Conservation (phyloP, 495 filamentous ascomycete genomes). For the Cercophora newfieldiana region DNA sequence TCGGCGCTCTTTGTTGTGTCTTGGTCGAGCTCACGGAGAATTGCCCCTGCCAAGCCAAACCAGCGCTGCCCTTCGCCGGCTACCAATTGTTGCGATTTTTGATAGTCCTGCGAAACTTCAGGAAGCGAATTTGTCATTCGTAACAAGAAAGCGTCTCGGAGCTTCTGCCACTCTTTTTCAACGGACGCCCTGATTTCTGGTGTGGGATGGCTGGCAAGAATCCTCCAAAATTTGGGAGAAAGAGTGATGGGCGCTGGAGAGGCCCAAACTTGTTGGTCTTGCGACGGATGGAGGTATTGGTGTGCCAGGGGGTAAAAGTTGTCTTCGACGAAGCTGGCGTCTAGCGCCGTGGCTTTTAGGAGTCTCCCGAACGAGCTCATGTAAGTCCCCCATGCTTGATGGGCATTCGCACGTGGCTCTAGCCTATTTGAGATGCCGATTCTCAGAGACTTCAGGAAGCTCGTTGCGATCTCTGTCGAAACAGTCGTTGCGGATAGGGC, state of each 20-base stretch:
- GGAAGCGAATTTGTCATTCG: slow-evolving; percentile 69
- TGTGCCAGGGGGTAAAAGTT: slow-evolving; percentile 42
- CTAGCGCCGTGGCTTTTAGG: slow-evolving; percentile 35
- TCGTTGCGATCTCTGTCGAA: slow-evolving; percentile 48
- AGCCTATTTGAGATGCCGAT: slow-evolving; percentile 70
- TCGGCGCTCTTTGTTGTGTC: not conserved
- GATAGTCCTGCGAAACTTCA: slow-evolving; percentile 74
- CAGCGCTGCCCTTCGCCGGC: slow-evolving; percentile 61
- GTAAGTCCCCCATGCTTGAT: slow-evolving; percentile 72
- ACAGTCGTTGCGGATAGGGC: slow-evolving; percentile 58
- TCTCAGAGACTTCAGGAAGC: slow-evolving; percentile 64
- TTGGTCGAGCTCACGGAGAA: slow-evolving; percentile 25
- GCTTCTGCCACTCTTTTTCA: slow-evolving; percentile 50
- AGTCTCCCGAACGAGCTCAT: slow-evolving; percentile 57
- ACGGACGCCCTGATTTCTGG: slow-evolving; percentile 16
- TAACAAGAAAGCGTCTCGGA: slow-evolving; percentile 57
- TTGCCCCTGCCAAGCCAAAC: slow-evolving; percentile 56
- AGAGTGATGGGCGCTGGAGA: slow-evolving; percentile 32
- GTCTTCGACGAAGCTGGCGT: slow-evolving; percentile 44
- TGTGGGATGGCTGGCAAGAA: slow-evolving; percentile 28
- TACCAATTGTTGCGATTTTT: slow-evolving; percentile 65
- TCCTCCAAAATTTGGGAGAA: slow-evolving; percentile 35
- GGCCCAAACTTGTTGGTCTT: slow-evolving; percentile 37
- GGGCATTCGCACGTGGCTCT: slow-evolving; percentile 66
- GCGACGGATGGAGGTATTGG: slow-evolving; percentile 41